Evolutionary conservation across 305 asterid genomes (phyloP).

Genomic region (Fraxinus latifolia): DNA sequence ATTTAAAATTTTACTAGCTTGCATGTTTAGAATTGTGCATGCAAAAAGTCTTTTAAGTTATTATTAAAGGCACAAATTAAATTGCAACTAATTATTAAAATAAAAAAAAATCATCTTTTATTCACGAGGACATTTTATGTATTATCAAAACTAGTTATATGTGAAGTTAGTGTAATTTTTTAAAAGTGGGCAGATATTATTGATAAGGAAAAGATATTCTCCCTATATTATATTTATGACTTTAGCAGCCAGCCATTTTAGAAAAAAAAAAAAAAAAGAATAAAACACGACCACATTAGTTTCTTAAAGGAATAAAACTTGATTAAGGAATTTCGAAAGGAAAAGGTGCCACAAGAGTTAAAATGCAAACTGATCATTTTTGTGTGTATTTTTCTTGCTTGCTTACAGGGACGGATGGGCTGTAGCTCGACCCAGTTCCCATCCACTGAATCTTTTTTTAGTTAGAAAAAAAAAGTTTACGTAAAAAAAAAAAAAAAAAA

Average conservation of each 20-base stretch:
- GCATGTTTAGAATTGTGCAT: no score
- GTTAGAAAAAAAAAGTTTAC: no score
- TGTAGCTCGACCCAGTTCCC: no score
- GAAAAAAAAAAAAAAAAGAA: background rate
- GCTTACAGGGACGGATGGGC: background rate
- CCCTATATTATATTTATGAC: no score
- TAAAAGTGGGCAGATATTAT: background rate
- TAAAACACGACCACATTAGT: background rate
- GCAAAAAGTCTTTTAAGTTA: no score
- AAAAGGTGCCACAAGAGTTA: background rate
- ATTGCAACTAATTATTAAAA: background rate
- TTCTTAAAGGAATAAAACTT: background rate
- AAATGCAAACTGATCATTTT: background rate
- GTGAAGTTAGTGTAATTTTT: background rate
- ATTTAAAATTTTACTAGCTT: no score
- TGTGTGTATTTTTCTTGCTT: background rate
- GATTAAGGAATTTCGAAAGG: background rate
- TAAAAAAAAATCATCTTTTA: background rate
- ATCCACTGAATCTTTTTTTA: no score
- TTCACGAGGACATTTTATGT: no score
- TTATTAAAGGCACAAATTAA: background rate
- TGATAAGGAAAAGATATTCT: no score
- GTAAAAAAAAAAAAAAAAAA: no score
- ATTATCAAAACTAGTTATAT: no score
- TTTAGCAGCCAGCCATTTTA: background rate